Evolutionary conservation across 208 protist species (phyloP).

Genomic region (Leishmania turanica): DNA sequence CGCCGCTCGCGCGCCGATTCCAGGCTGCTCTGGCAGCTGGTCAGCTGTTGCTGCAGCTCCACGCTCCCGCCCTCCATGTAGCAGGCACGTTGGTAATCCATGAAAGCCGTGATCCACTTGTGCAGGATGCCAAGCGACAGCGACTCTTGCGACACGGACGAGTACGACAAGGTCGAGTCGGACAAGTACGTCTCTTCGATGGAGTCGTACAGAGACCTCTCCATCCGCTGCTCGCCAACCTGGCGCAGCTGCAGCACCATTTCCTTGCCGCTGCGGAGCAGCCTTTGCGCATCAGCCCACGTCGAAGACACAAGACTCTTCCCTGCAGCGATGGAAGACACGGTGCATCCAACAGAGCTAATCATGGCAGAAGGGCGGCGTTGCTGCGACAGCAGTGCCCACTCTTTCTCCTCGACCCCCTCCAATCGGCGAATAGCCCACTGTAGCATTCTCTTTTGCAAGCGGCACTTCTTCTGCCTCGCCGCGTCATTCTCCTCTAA

Average conservation of each 20-base stretch:
- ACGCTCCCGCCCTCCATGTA: conserved; percentile 36
- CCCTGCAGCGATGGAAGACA: conserved; percentile 18
- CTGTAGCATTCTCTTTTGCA: conserved; percentile 28
- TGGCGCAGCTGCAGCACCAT: conserved; percentile 11
- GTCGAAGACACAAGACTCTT: conserved; percentile 18
- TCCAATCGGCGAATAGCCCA: conserved; percentile 24
- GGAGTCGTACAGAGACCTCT: conserved; percentile 13
- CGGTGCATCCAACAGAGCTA: conserved; percentile 24
- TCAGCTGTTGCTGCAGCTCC: conserved; percentile 46
- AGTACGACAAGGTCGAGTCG: conserved; percentile 20
- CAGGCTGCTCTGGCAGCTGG: conserved; percentile 32
- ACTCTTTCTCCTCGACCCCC: conserved; percentile 19
- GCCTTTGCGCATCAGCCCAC: conserved; percentile 23
- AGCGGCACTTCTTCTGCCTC: conserved; percentile 3
- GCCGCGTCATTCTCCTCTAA: conserved; percentile 6
- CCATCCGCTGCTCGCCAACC: conserved; percentile 20
- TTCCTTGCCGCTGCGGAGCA: conserved; percentile 19
- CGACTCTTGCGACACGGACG: conserved; percentile 23
- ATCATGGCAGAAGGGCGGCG: conserved; percentile 14
- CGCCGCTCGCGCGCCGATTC: conserved; percentile 30
- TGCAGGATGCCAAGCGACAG: conserved; percentile 36
- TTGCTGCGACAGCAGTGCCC: conserved; percentile 16
- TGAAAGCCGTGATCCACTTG: conserved; percentile 61
- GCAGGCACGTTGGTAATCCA: conserved; percentile 44
- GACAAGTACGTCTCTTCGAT: conserved; percentile 14